phyloP scores from a whole-genome alignment of 1,284 basidiomycete genomes.

The Cerrena zonata region DNA sequence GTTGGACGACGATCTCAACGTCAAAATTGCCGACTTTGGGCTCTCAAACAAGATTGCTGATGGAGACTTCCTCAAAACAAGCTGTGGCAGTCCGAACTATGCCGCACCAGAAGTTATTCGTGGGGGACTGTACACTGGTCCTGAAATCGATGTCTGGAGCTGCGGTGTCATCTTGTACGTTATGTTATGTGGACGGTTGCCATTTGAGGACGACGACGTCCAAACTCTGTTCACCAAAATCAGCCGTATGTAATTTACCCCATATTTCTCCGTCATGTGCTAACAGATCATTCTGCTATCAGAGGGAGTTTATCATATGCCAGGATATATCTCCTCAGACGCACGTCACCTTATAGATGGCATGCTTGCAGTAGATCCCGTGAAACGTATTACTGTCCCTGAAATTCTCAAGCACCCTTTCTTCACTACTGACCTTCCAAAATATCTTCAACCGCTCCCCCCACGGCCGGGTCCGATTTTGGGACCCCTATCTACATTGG shows the following conservation, averaged over 20 bases:
- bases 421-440: conserved; percentile 79
- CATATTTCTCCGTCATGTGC: background rate
- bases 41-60: conserved; percentile 91
- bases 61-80: conserved; percentile 90
- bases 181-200: conserved; percentile 86
- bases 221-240: conserved; percentile 89
- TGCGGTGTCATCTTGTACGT: conserved; percentile 94
- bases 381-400: conserved; percentile 86
- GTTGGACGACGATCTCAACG: conserved; percentile 72
- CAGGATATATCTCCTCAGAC: conserved; percentile 70
- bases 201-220: conserved; percentile 94
- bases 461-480: conserved; percentile 74
- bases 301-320: conserved; percentile 85
- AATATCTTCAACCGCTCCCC: conserved; percentile 82
- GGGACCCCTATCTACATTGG: conserved; percentile 63
- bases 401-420: conserved; percentile 87
- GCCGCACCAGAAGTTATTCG: conserved; percentile 93
- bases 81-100: conserved; percentile 93
- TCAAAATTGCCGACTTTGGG: conserved; percentile 96
- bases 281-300: background rate
- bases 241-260: conserved; percentile 56
- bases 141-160: conserved; percentile 97
- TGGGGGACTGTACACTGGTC: conserved; percentile 88
- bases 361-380: conserved; percentile 89
- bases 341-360: conserved; percentile 73